These are phyloP conservation scores for Peronospora destructor DNA, from an alignment of 352 stramenopile genomes.

Conservation along the genomic window DNA sequence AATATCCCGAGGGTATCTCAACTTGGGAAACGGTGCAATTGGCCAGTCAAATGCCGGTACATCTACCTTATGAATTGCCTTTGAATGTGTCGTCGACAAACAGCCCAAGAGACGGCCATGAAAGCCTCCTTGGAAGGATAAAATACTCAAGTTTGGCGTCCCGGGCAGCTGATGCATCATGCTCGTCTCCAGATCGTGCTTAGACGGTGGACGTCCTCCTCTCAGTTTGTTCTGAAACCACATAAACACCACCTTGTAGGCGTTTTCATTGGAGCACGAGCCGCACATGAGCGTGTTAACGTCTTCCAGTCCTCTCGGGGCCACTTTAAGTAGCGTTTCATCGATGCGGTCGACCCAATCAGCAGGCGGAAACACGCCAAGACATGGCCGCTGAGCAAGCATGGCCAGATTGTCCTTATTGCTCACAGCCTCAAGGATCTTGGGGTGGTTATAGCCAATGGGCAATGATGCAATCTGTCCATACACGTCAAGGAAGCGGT, in stretches of 20 bases:
- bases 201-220: constrained; percentile 47
- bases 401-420: constrained; percentile 57
- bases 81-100: constrained; percentile 79
- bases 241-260: constrained; percentile 85
- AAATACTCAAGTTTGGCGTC: constrained; percentile 65
- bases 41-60: constrained; percentile 82
- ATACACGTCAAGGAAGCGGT: constrained; percentile 79
- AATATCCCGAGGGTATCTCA: constrained; percentile 58
- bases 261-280: constrained; percentile 84
- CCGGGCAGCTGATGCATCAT: constrained; percentile 68
- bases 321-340: constrained; percentile 51
- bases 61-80: constrained; percentile 83
- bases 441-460: constrained; percentile 83
- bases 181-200: constrained; percentile 55
- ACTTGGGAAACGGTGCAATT: constrained; percentile 62
- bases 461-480: constrained; percentile 79
- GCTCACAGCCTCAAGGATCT: constrained; percentile 54
- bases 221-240: constrained; percentile 76
- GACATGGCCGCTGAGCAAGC: constrained; percentile 64
- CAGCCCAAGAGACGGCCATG: constrained; percentile 73
- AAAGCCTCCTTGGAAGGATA: constrained; percentile 82
- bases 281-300: constrained; percentile 85
- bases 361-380: constrained; percentile 65
- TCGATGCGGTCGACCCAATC: constrained; percentile 73
- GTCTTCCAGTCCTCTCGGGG: constrained; percentile 46